Base-by-base conservation (phyloP, 192 early-diverging fungal genomes). In the Dimargaris verticillata region DNA sequence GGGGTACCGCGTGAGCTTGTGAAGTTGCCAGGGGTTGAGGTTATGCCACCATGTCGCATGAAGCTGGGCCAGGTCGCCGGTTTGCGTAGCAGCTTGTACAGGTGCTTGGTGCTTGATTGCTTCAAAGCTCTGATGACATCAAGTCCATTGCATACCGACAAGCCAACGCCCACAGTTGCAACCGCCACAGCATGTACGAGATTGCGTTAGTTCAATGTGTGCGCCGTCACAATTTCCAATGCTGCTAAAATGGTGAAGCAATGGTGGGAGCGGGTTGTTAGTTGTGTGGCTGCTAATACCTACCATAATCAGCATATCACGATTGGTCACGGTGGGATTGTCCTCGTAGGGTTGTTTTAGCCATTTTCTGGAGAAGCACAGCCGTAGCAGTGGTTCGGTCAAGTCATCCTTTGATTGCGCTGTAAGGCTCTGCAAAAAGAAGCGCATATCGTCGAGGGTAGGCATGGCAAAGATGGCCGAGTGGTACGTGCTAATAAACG, bases 31-130 rank as follows among this genome's bases (percentile, higher is more conserved):
- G 0, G 67, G 12, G 53, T 54, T 67, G 44, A 76, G 63, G 0
- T 63, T 62, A 55, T 76, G 74, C 18, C 71, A 71, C 54, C 72
- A 53, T n/a, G 66, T 68, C 12, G 74, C 74, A 49, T 70, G 67
- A 53, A 76, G 69, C 53, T 76, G 74, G 54, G 72, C 65, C 43
- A 76, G 29, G 38, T 76, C 74, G 49, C 68, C 74, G 1, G 68
- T 61, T 22, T 51, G 58, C 44, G 64, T 48, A 22, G 62, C 67
- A 22, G 66, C 68, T 15, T 42, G 29, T 12, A 24, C n/a, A 10
- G 41, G 41, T 18, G 41, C 17, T 18, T 59, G 26, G 57, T 41
- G 28, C 18, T 59, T 59, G 25, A 59, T 44, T 13, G 25, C 25
- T n/a, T 59, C 28, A 33, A 59, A 59, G 13, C 33, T 25, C 51